phyloP scores from a whole-genome alignment of 768 basidiomycete genomes.

The Zangia roseola region DNA sequence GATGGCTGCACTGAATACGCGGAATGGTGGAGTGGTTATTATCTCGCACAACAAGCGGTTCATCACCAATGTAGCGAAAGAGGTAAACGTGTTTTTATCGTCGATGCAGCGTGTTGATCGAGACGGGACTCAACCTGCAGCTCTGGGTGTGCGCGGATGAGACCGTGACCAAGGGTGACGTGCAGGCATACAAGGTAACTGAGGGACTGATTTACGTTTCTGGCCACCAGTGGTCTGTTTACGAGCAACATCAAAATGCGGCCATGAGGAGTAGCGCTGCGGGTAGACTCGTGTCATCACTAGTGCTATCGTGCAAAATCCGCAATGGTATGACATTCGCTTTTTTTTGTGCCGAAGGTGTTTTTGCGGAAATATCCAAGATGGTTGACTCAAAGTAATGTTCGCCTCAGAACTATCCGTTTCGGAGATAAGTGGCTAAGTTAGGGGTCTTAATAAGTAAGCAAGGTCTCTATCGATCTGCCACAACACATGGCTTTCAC shows the following conservation, averaged over 20 bases:
- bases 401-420: too few relatives aligned
- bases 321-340: too few relatives aligned
- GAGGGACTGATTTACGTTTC: neutral
- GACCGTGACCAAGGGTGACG: slow-evolving; percentile 79
- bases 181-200: slow-evolving; percentile 84
- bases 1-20: slow-evolving; percentile 74
- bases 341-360: too few relatives aligned
- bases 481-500: too few relatives aligned
- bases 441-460: too few relatives aligned
- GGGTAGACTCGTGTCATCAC: too few relatives aligned
- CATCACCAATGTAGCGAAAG: slow-evolving; percentile 84
- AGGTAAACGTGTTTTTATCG: slow-evolving; percentile 42
- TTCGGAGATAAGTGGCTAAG: too few relatives aligned
- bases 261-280: slow-evolving; percentile 30
- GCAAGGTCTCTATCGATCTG: too few relatives aligned
- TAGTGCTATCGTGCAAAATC: too few relatives aligned
- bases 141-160: slow-evolving; percentile 92
- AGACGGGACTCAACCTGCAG: slow-evolving; percentile 37
- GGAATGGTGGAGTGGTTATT: slow-evolving; percentile 91
- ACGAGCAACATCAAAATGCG: slow-evolving; percentile 67
- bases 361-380: too few relatives aligned
- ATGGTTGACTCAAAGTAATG: too few relatives aligned
- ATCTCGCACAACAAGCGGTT: slow-evolving; percentile 97
- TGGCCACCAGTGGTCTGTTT: slow-evolving; percentile 49
- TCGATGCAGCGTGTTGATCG: neutral